Conservation (phyloP, 1,284 basidiomycete species). For the Xanthoconium separans region DNA sequence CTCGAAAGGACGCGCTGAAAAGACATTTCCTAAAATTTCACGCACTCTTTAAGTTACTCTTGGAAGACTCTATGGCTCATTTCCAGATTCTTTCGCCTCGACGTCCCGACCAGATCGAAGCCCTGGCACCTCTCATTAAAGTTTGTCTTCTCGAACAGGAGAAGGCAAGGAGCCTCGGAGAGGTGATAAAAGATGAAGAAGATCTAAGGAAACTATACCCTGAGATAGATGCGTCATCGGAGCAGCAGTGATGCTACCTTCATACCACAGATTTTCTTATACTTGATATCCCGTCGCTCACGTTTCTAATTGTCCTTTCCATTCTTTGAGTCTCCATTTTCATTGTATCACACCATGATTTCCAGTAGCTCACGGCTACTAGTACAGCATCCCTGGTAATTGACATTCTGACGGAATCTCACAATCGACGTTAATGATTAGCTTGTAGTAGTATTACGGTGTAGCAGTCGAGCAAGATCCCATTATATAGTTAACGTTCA, state of each 20-base stretch:
- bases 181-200: not conserved
- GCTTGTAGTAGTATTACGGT: no score
- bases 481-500: no score
- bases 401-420: no score
- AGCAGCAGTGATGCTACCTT: not conserved
- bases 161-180: not conserved
- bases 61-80: not conserved
- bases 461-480: no score
- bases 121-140: not conserved
- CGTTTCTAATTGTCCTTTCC: no score
- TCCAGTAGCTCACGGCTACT: no score
- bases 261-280: no score
- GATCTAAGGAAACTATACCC: not conserved
- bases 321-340: no score
- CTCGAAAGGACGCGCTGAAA: constrained; percentile 9
- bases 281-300: no score
- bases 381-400: no score
- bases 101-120: not conserved
- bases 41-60: not conserved
- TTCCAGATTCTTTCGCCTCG: not conserved
- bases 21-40: constrained; percentile 4
- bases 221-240: not conserved
- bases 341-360: no score
- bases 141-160: not conserved
- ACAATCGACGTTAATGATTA: no score